phyloP scores from a whole-genome alignment of 2,329 filamentous ascomycete genomes.

The Cladosporium sp. region DNA sequence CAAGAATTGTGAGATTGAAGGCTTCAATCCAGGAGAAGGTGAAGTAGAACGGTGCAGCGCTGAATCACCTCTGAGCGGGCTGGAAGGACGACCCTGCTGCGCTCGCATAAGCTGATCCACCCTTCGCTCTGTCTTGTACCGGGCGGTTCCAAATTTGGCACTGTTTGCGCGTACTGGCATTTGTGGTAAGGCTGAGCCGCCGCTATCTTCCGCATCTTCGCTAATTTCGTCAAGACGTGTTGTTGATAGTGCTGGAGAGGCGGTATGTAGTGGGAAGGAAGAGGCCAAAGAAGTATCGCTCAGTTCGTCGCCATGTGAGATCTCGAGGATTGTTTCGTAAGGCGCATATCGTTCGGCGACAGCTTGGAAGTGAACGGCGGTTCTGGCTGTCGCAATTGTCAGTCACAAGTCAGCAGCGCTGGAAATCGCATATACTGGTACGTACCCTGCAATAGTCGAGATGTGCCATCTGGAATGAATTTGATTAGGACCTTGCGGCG shows the following conservation, averaged over 20 bases:
- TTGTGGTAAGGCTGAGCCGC: slow-evolving; percentile 18
- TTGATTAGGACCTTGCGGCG: slow-evolving; percentile 89
- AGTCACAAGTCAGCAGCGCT: not conserved
- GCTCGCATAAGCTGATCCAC: slow-evolving; percentile 30
- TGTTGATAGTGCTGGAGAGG: slow-evolving; percentile 81
- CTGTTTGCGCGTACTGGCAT: slow-evolving; percentile 16
- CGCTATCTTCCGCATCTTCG: slow-evolving; percentile 79
- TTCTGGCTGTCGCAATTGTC: slow-evolving; percentile 63
- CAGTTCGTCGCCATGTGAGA: slow-evolving; percentile 72
- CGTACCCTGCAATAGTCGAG: slow-evolving; percentile 86
- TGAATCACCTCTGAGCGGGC: slow-evolving; percentile 21
- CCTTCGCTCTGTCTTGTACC: slow-evolving; percentile 30
- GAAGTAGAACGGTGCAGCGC: slow-evolving; percentile 14
- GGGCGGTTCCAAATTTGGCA: slow-evolving; percentile 26
- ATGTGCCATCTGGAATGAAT: slow-evolving; percentile 88
- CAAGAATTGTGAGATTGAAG: slow-evolving; percentile 33
- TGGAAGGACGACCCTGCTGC: slow-evolving; percentile 26
- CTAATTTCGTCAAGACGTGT: slow-evolving; percentile 85
- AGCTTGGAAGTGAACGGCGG: slow-evolving; percentile 67
- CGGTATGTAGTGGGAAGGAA: slow-evolving; percentile 85
- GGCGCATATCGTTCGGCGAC: slow-evolving; percentile 71
- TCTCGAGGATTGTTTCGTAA: slow-evolving; percentile 80
- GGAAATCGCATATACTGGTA: slow-evolving; percentile 16
- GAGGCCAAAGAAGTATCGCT: slow-evolving; percentile 85
- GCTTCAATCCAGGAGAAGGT: slow-evolving; percentile 27